phyloP scores from a whole-genome alignment of 768 basidiomycete species.

The Boletus pseudopeckii region DNA sequence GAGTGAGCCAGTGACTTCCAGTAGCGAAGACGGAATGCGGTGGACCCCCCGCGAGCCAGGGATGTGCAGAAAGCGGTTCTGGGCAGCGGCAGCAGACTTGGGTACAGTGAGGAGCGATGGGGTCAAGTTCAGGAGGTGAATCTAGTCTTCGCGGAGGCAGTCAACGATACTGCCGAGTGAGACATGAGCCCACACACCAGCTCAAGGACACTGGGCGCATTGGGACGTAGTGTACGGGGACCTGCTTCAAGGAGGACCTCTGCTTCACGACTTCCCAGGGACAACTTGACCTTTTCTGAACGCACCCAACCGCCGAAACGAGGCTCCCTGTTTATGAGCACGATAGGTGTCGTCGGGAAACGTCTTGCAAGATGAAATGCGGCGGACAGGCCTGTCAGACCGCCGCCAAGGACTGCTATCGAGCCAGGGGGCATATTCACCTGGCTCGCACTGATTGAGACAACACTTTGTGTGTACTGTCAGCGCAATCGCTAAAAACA shows the following conservation, averaged over 20 bases:
- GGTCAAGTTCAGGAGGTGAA: constrained; percentile 67
- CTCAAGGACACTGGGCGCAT: constrained; percentile 69
- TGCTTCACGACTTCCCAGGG: constrained; percentile 26
- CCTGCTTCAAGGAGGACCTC: constrained; percentile 76
- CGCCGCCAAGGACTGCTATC: constrained; percentile 76
- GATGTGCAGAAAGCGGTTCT: constrained; percentile 69
- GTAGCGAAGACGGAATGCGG: constrained; percentile 42
- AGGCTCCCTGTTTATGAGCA: constrained; percentile 62
- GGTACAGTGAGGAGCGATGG: constrained; percentile 63
- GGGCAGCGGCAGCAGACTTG: constrained; percentile 66
- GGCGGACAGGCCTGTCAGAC: constrained; percentile 76
- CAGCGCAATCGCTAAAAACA: not conserved
- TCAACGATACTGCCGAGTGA: constrained; percentile 7
- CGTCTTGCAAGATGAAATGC: constrained; percentile 73
- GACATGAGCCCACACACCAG: constrained; percentile 48
- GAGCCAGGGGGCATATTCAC: constrained; percentile 20
- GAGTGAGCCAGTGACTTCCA: constrained; percentile 38
- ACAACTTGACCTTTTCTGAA: constrained; percentile 51
- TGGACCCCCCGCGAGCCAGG: constrained; percentile 51
- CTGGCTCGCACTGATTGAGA: not conserved
- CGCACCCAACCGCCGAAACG: constrained; percentile 86
- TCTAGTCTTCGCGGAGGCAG: constrained; percentile 43
- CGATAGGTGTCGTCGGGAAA: constrained; percentile 57
- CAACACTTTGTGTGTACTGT: not conserved
- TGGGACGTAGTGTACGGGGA: constrained; percentile 81